Percentiles rank a stretch among this genome's conserved stretches.
These are phyloP conservation scores for Mycosphaerella sp. DNA, from an alignment of 2,329 filamentous ascomycete species.

Conservation along the genomic window DNA sequence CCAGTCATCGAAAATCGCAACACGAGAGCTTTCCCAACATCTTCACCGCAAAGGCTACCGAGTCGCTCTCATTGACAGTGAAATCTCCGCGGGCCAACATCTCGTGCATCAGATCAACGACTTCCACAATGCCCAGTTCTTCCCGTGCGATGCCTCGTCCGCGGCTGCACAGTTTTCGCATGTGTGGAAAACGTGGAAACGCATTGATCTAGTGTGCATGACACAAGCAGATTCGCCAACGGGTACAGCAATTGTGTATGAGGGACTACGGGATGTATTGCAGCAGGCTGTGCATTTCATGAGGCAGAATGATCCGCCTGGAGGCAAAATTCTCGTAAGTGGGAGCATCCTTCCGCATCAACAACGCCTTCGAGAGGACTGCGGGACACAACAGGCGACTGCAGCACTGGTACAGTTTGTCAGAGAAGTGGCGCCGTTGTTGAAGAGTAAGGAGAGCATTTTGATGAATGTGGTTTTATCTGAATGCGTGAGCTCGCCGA, in stretches of 20 bases:
- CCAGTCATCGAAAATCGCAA: no score
- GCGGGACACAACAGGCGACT: slow-evolving; percentile 39
- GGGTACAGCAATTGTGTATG: slow-evolving; percentile 46
- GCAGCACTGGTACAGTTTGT: slow-evolving; percentile 43
- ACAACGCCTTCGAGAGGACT: slow-evolving; percentile 44
- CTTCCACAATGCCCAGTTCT: slow-evolving; percentile 37
- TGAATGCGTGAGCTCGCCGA: slow-evolving; percentile 42
- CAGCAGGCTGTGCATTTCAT: slow-evolving; percentile 49
- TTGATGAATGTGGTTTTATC: slow-evolving; percentile 45
- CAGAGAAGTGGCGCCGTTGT: slow-evolving; percentile 35
- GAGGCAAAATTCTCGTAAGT: slow-evolving; percentile 5
- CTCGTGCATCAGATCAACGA: slow-evolving; percentile 31
- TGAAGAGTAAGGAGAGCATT: slow-evolving; percentile 28
- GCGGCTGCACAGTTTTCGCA: slow-evolving; percentile 38
- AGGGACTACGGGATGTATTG: slow-evolving; percentile 47
- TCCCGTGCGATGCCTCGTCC: slow-evolving; percentile 43
- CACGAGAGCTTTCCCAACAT: slow-evolving; percentile 35
- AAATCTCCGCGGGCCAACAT: slow-evolving; percentile 28
- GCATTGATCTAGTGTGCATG: slow-evolving; percentile 45
- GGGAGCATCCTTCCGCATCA: slow-evolving; percentile 40
- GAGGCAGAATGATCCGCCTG: slow-evolving; percentile 40
- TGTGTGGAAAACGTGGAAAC: slow-evolving; percentile 41
- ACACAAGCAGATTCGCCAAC: slow-evolving; percentile 43
- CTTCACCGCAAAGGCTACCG: slow-evolving; percentile 34
- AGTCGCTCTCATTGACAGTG: slow-evolving; percentile 39